Evolutionary conservation across 2,329 filamentous ascomycete genomes (phyloP).

Genomic region (Annulohypoxylon truncatum): DNA sequence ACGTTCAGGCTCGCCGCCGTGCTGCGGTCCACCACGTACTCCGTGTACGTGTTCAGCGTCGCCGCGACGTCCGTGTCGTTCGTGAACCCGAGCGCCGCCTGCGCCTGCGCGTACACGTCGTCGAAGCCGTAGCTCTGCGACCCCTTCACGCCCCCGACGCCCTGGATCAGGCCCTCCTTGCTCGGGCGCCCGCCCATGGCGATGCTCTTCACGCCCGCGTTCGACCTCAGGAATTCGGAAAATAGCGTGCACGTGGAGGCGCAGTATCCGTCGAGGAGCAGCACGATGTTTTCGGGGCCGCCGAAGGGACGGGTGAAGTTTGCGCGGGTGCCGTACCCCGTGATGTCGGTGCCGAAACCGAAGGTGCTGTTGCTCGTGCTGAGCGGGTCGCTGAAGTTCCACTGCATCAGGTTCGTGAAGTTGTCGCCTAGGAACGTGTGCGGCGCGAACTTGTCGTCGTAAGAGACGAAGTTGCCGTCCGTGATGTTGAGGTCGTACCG

Average conservation of each 20-base stretch:
- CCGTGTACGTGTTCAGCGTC: constrained; percentile 49
- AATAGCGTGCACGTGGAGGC: constrained; percentile 69
- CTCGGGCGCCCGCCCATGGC: constrained; percentile 62
- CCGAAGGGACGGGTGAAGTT: constrained; percentile 65
- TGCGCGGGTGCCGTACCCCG: constrained; percentile 60
- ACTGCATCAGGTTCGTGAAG: constrained; percentile 65
- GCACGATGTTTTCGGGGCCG: constrained; percentile 65
- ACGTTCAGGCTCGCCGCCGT: constrained; percentile 53
- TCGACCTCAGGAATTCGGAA: constrained; percentile 63
- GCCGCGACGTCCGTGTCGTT: constrained; percentile 47
- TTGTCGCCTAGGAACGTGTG: constrained; percentile 60
- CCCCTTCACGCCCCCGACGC: constrained; percentile 65
- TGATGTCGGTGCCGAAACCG: constrained; percentile 60
- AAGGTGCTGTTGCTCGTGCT: constrained; percentile 55
- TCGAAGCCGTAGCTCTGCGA: constrained; percentile 53
- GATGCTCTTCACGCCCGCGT: constrained; percentile 65
- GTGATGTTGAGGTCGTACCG: constrained; percentile 62
- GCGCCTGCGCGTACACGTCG: constrained; percentile 46
- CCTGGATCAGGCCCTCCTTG: constrained; percentile 62
- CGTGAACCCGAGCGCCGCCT: constrained; percentile 42
- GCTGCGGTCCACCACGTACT: constrained; percentile 51
- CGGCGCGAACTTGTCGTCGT: constrained; percentile 58
- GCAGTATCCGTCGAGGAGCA: constrained; percentile 70
- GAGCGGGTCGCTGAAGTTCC: constrained; percentile 60
- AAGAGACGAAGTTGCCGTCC: constrained; percentile 62